phyloP scores from a whole-genome alignment of 2,329 filamentous ascomycete genomes.

The Penicillium sp. region DNA sequence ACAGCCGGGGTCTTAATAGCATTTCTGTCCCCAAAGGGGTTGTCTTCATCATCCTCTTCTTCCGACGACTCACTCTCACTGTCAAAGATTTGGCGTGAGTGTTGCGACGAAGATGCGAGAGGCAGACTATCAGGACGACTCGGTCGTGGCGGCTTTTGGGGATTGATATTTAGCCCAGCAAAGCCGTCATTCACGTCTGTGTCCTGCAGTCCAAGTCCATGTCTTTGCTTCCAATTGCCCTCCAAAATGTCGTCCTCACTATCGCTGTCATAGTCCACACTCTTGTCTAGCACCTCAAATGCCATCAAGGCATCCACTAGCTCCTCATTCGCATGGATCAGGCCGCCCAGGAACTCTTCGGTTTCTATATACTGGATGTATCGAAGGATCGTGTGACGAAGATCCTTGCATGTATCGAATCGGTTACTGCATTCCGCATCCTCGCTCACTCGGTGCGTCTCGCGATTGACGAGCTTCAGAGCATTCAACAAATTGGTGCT shows the following conservation, averaged over 20 bases:
- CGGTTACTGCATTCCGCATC: constrained; percentile 71
- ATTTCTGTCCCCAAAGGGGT: constrained; percentile 84
- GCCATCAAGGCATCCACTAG: constrained; percentile 92
- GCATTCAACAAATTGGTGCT: constrained; percentile 88
- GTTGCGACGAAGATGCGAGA: constrained; percentile 22
- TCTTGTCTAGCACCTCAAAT: constrained; percentile 83
- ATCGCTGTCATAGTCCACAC: constrained; percentile 61
- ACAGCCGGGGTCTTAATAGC: constrained; percentile 47
- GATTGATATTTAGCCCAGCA: constrained; percentile 37
- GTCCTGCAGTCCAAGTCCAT: constrained; percentile 16
- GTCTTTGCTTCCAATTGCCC: constrained; percentile 30
- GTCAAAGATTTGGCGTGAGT: constrained; percentile 42
- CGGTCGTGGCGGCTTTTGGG: constrained; percentile 47
- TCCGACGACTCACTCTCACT: constrained; percentile 55
- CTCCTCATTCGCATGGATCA: constrained; percentile 93
- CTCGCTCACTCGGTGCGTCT: constrained; percentile 81
- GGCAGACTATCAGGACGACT: constrained; percentile 62
- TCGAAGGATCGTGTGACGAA: constrained; percentile 79
- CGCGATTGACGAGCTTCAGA: constrained; percentile 86
- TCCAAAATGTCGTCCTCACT: constrained; percentile 57
- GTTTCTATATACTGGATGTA: constrained; percentile 92
- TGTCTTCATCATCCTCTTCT: constrained; percentile 74
- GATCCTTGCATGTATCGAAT: constrained; percentile 82
- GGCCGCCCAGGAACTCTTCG: constrained; percentile 85
- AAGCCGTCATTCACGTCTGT: constrained; percentile 35